These are phyloP conservation scores for Castanea crenata DNA, from an alignment of 306 rosid genomes.

Conservation along the genomic window DNA sequence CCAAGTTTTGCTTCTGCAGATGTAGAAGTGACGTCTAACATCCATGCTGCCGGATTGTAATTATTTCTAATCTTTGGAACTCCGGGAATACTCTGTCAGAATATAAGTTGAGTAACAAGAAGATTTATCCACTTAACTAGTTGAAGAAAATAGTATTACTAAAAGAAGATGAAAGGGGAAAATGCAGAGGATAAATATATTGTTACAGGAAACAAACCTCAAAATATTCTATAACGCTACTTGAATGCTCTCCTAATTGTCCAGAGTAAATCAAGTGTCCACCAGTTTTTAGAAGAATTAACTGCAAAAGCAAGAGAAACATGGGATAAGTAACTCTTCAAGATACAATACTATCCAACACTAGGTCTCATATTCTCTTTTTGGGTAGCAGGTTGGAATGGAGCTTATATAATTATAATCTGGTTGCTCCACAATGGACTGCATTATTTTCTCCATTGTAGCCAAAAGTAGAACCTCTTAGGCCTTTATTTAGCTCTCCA, in stretches of 20 bases:
- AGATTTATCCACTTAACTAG: neutral
- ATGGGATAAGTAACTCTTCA: neutral
- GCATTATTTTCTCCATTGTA: neutral
- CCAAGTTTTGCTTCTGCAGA: conserved; percentile 53
- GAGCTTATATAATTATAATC: neutral
- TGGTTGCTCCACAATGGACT: neutral
- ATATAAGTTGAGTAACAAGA: conserved; percentile 15
- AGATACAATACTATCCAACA: neutral
- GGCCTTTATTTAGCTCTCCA: neutral
- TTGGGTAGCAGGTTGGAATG: neutral
- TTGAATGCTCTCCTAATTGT: conserved; percentile 48
- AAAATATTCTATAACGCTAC: conserved; percentile 47
- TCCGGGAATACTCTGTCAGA: conserved; percentile 52
- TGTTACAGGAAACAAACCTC: conserved; percentile 38
- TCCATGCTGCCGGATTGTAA: conserved; percentile 74
- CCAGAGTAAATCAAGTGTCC: conserved; percentile 56
- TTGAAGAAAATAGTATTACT: neutral
- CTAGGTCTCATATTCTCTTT: neutral
- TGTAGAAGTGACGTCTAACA: conserved; percentile 59
- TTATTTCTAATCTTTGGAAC: conserved; percentile 60
- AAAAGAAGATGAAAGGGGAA: neutral
- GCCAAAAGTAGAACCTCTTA: neutral
- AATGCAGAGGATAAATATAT: neutral
- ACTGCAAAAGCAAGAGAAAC: conserved; percentile 18
- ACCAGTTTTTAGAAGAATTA: conserved; percentile 58